Percentiles rank a stretch among this genome's conserved stretches.
Conservation (phyloP, 208 protist genomes). For the Acanthamoeba pearcei region DNA sequence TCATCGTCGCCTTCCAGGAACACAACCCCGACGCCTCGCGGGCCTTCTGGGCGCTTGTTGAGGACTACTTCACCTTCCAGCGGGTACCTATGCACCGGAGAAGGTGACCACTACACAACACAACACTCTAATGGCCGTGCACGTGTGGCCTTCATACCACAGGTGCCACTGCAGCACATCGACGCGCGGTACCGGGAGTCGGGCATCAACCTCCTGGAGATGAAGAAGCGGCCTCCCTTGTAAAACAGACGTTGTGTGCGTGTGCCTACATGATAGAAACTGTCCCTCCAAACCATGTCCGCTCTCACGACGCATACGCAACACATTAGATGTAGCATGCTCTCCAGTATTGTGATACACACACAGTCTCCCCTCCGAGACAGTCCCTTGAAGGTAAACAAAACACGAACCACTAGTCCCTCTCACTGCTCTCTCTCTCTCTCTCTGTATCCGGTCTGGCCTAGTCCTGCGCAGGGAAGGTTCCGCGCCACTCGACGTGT, state of each 20-base stretch:
- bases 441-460: neutral
- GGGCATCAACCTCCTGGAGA: constrained; percentile 38
- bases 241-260: neutral
- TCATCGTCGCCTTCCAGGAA: constrained; percentile 36
- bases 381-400: no score
- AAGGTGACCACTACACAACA: no score
- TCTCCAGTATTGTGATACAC: no score
- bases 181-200: constrained; percentile 50
- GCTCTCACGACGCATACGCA: no score
- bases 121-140: neutral
- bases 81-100: neutral
- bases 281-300: no score
- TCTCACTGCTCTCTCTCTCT: neutral
- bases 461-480: neutral
- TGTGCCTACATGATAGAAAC: neutral
- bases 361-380: no score
- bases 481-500: constrained; percentile 2
- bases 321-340: no score
- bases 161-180: neutral
- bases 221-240: constrained; percentile 21
- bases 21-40: constrained; percentile 51
- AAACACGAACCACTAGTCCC: no score
- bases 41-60: neutral
- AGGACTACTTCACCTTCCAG: constrained; percentile 32
- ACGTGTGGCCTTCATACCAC: neutral